Conservation (phyloP, 2,329 filamentous ascomycete species). For the Botrytis cinerea region DNA sequence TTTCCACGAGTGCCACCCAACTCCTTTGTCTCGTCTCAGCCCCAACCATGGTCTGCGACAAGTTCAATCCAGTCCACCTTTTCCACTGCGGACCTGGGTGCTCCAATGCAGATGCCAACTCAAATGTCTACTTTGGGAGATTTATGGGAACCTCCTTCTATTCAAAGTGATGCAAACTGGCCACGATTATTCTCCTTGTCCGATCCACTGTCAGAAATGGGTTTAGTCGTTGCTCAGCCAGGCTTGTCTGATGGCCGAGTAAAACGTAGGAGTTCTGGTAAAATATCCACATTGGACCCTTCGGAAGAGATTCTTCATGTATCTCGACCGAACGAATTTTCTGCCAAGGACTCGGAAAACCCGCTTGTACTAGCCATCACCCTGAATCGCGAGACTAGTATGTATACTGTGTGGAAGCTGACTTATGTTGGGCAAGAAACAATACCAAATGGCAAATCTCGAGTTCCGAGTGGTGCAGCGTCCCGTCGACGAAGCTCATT, state of each 20-base stretch:
- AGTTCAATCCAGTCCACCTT: constrained; percentile 55
- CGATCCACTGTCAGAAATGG: constrained; percentile 83
- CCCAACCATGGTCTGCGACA: constrained; percentile 52
- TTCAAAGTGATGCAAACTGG: constrained; percentile 60
- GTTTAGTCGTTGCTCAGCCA: constrained; percentile 69
- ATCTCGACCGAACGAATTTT: constrained; percentile 63
- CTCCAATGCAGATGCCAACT: constrained; percentile 55
- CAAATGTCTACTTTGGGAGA: constrained; percentile 57
- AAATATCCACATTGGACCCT: constrained; percentile 63
- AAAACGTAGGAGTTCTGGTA: constrained; percentile 47
- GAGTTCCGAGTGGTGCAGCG: constrained; percentile 42
- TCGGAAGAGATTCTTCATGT: constrained; percentile 84
- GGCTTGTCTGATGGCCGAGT: constrained; percentile 45
- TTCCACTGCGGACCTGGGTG: constrained; percentile 58
- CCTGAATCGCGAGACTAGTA: constrained; percentile 71
- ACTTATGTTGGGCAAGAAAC: constrained; percentile 70
- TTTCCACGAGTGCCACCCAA: constrained; percentile 71
- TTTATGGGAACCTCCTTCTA: constrained; percentile 57
- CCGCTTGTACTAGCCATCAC: constrained; percentile 77
- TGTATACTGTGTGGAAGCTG: constrained; percentile 84
- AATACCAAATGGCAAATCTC: constrained; percentile 46
- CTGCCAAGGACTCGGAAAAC: constrained; percentile 43
- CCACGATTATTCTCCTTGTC: constrained; percentile 80
- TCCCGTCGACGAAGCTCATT: constrained; percentile 60
- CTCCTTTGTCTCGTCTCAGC: constrained; percentile 76